These are phyloP conservation scores for Ophiocordyceps camponoti-floridani DNA, from an alignment of 2,329 filamentous ascomycete genomes.

Conservation along the genomic window DNA sequence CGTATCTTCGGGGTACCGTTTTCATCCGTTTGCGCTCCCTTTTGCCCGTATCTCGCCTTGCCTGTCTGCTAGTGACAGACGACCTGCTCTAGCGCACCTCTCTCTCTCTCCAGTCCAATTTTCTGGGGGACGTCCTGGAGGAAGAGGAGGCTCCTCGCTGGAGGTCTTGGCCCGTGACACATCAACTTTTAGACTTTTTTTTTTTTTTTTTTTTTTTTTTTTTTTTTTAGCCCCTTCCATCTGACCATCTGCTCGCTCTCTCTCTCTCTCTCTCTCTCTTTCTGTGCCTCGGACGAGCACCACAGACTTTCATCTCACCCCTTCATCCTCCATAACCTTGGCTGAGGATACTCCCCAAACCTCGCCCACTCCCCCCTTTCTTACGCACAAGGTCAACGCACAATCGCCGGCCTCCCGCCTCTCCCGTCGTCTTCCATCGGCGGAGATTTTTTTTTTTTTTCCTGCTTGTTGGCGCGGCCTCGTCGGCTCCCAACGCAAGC, in stretches of 20 bases:
- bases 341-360: background rate
- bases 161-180: background rate
- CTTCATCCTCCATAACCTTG: background rate
- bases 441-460: too few species aligned
- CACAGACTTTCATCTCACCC: background rate
- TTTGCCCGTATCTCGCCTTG: background rate
- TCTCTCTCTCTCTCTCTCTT: background rate
- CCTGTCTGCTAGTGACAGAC: background rate
- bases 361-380: background rate
- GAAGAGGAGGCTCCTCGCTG: too few species aligned
- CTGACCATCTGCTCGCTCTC: too few species aligned
- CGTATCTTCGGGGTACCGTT: constrained; percentile 4
- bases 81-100: background rate
- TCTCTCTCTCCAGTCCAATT: background rate
- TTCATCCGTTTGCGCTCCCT: constrained; percentile 2
- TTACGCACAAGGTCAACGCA: background rate
- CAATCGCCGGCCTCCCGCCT: background rate
- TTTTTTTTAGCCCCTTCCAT: too few species aligned
- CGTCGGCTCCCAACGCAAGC: background rate
- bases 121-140: background rate
- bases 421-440: background rate
- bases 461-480: background rate
- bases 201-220: background rate
- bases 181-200: background rate
- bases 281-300: background rate